Base-by-base conservation (phyloP, 371 early-diverging fungal genomes). In the Blakeslea trispora region DNA sequence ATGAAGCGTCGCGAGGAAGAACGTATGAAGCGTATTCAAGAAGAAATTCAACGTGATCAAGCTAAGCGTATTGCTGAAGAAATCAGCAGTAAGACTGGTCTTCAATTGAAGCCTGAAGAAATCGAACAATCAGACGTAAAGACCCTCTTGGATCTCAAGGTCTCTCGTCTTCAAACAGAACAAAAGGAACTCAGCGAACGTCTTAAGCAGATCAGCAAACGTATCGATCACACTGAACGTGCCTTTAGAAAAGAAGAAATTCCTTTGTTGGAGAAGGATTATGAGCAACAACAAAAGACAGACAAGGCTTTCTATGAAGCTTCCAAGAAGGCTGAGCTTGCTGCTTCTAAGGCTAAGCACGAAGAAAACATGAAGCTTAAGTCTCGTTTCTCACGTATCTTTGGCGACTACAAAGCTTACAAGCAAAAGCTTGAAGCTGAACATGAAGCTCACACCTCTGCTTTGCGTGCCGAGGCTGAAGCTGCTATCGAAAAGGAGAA, bases 181-280 rank as follows among this genome's bases (percentile, higher is more conserved):
- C 88, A 90, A 79, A 79, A 81, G 34, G 95, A 93, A 65, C 75
- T 90, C 63, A 81, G 86, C 55, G 70, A 83, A 42, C 86, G 89
- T 59, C 80, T 92, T 57, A 87, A 84, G 75, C 70, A 84, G 34
- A 74, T 92, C 53, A 79, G 82, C 61, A 91, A 92, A 66, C 85
- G 90, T 63, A 58, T 91, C 37, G 99, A 99, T 72, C 93, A 95
- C 69, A 76, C 88, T n/a, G 97, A 96, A 75, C 94, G 99, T 71
- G 99, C 98, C n/a, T 90, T 81, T 75, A 93, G 98, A 61, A 83
- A 88, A 73, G 91, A 90, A 64, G 99, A 99, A 82, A 90, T 90
- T 61, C 94, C 98, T 24, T 75, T 97, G 17, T 83, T 97, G 53
- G 88, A 85, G 39, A 84, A 89, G 65, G 98, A 97, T 73, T 96